Evolutionary conservation across 768 basidiomycete species (phyloP), one percentile per base, ranked within the genome.

Genomic region (Neoboletus subvelutipes): DNA sequence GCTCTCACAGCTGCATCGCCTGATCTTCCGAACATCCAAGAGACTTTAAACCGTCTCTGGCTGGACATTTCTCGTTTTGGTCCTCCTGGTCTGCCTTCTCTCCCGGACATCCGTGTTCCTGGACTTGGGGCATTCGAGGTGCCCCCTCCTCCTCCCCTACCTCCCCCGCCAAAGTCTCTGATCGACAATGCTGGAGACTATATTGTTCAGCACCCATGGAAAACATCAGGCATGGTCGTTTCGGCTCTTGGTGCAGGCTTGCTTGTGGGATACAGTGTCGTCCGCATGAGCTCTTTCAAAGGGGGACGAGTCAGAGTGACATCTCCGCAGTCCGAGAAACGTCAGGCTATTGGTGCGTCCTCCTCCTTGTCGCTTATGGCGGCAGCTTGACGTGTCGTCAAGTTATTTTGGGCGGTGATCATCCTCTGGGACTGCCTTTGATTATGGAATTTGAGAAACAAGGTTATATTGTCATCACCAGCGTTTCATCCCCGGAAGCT

Each of bases 341-440:
- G 77, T 54, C 73, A 76, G 61, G 85, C 81, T 52, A 66, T 80
- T 34, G 77, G 79, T 75, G 54, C 67, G 70, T 72, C 40, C 20
- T 48, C 48, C 52, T 17, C 5, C 45, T 50, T 22, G 40, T 43
- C 18, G 24, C 37, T 37, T 48, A 26, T 28, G 45, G 28, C 42
- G 10, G 26, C 45, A n/a, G 22, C 33, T 56, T 51, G 39, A 62
- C 45, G 31, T 47, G 10, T 52, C 33, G 33, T 58, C 52, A 41
- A 92, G 90, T 94, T 37, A 80, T 94, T 28, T 79, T 94, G 40
- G 93, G 94, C 28, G 93, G 87, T 10, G 93, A 94, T 66, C 79
- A 80, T 20, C 82, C 87, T 1, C 75, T 86, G 50, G 91, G 83
- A 8, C 76, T 85, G n/a, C 83, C 89, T 9, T 71, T 94, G 41